phyloP scores from a whole-genome alignment of 352 stramenopile species.

The Thraustochytrium sp. region DNA sequence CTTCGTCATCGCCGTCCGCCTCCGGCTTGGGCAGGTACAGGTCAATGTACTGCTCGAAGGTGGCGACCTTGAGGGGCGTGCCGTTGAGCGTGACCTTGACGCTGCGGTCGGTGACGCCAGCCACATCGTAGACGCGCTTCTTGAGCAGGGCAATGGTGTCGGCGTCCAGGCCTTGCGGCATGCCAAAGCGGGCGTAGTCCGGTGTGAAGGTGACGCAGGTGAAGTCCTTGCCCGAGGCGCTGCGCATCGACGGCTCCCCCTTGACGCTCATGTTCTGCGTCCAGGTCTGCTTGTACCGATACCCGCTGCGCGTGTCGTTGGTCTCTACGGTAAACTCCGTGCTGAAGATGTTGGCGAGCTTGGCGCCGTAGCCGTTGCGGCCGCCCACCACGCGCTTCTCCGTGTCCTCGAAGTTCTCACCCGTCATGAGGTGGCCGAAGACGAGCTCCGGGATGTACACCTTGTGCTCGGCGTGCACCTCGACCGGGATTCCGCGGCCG shows the following conservation, averaged over 20 bases:
- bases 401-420: conserved; percentile 96
- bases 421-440: conserved; percentile 94
- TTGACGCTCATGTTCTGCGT: conserved; percentile 86
- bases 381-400: conserved; percentile 89
- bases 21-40: conserved; percentile 63
- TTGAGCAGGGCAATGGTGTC: conserved; percentile 92
- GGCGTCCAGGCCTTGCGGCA: conserved; percentile 69
- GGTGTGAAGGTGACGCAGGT: conserved; percentile 94
- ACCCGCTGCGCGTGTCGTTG: conserved; percentile 77
- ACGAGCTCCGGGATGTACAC: conserved; percentile 96
- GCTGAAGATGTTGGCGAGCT: conserved; percentile 99
- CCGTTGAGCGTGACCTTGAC: conserved; percentile 87
- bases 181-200: conserved; percentile 86
- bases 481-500: conserved; percentile 91
- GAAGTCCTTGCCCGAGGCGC: conserved; percentile 66
- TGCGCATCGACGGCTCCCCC: conserved; percentile 71
- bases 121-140: conserved; percentile 92
- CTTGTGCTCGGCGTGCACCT: conserved; percentile 91
- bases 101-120: conserved; percentile 82
- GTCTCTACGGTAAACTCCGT: conserved; percentile 98
- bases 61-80: conserved; percentile 78
- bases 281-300: conserved; percentile 80
- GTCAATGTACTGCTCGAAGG: conserved; percentile 86
- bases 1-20: conserved; percentile 42
- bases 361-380: conserved; percentile 94